Conservation (phyloP, 805 yeast species). For the Lipomyces orientalis region DNA sequence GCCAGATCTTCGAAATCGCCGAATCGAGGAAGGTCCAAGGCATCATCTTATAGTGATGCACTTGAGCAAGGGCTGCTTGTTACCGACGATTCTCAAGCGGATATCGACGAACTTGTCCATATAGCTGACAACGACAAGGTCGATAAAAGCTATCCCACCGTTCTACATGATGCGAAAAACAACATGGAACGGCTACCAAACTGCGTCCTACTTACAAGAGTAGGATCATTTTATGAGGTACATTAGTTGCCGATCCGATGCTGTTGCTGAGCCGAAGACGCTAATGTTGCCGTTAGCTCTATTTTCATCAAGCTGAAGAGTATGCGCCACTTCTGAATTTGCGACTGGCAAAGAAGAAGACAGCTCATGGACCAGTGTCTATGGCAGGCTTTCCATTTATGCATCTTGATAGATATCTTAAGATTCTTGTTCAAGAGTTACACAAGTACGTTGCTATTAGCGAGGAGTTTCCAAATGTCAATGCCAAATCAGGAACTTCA, state of each 20-base stretch:
- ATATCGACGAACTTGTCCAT: constrained; percentile 18
- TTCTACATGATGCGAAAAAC: constrained; percentile 42
- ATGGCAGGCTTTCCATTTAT: constrained; percentile 91
- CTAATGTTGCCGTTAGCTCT: constrained; percentile 54
- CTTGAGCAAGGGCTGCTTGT: constrained; percentile 16
- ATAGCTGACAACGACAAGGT: constrained; percentile 6
- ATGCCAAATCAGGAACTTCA: constrained; percentile 22
- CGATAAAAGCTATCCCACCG: constrained; percentile 32
- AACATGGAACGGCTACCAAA: constrained; percentile 55
- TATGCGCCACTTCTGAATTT: constrained; percentile 74
- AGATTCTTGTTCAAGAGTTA: constrained; percentile 70
- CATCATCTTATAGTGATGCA: background rate
- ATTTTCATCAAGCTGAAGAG: constrained; percentile 83
- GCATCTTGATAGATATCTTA: constrained; percentile 74
- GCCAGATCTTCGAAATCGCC: background rate
- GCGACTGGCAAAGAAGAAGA: constrained; percentile 63
- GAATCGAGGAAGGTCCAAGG: background rate
- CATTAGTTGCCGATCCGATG: background rate
- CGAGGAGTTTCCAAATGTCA: constrained; percentile 59
- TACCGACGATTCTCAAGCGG: background rate
- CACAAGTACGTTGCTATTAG: constrained; percentile 79
- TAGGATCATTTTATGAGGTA: constrained; percentile 81
- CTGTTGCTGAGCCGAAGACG: constrained; percentile 29
- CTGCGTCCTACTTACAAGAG: constrained; percentile 73
- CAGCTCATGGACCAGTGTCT: constrained; percentile 51